Percentiles rank a stretch among this genome's conserved stretches.
phyloP scores from a whole-genome alignment of 148 eudicot species.

The Oxyria digyna region DNA sequence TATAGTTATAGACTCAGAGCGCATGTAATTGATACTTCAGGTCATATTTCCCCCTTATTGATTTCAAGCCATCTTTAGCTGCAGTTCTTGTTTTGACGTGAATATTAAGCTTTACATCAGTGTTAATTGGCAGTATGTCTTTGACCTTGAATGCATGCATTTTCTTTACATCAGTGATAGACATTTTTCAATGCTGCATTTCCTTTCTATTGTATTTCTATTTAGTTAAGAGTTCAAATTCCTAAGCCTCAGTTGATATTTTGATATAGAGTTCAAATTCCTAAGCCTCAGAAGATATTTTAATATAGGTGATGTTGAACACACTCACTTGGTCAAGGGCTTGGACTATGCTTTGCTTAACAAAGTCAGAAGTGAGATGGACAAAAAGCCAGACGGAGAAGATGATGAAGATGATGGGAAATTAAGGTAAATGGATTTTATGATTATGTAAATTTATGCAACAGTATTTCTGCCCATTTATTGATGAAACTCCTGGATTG shows the following conservation, averaged over 20 bases:
- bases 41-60: not conserved
- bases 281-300: not conserved
- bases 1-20: not conserved
- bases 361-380: slow-evolving; percentile 95
- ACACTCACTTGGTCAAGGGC: slow-evolving; percentile 97
- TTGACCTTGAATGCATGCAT: not conserved
- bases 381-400: slow-evolving; percentile 70
- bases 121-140: not conserved
- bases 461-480: not conserved
- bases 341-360: slow-evolving; percentile 91
- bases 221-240: not conserved
- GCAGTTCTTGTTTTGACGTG: not conserved
- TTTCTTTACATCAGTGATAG: not conserved
- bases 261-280: not conserved
- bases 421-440: slow-evolving; percentile 35
- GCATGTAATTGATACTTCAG: not conserved
- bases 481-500: not conserved
- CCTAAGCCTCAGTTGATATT: not conserved
- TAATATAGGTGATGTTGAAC: slow-evolving; percentile 86
- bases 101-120: not conserved
- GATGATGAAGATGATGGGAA: slow-evolving; percentile 60
- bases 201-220: not conserved
- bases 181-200: not conserved
- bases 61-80: not conserved
- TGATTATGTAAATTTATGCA: not conserved